Evolutionary conservation across 805 yeast species (phyloP).

Genomic region (Candida namnaoensis): DNA sequence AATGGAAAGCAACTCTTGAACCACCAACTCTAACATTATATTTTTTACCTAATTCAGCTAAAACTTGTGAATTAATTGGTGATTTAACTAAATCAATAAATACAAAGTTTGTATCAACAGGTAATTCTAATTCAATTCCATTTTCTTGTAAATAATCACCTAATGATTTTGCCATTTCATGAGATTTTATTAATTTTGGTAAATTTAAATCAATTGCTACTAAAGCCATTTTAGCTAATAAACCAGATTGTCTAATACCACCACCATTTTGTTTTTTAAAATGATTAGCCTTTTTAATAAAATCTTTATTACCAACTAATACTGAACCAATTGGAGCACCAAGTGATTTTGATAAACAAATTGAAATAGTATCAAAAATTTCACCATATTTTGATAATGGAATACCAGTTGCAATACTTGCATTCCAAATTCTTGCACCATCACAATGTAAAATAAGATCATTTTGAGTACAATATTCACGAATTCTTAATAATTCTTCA

Average conservation of each 20-base stretch:
- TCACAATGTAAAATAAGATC: slow-evolving; percentile 69
- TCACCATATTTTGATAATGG: slow-evolving; percentile 63
- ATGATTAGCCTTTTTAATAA: slow-evolving; percentile 68
- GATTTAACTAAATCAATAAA: slow-evolving; percentile 46
- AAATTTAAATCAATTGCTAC: slow-evolving; percentile 66
- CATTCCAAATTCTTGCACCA: slow-evolving; percentile 96
- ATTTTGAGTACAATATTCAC: slow-evolving; percentile 56
- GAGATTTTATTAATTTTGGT: slow-evolving; percentile 37
- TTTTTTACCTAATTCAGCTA: slow-evolving; percentile 45
- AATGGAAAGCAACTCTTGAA: slow-evolving; percentile 60
- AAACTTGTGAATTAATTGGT: slow-evolving; percentile 45
- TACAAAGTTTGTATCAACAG: slow-evolving; percentile 80
- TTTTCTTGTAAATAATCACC: slow-evolving; percentile 41
- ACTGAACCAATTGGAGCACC: slow-evolving; percentile 95
- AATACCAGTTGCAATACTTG: slow-evolving; percentile 49
- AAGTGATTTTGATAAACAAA: slow-evolving; percentile 81
- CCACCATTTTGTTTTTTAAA: slow-evolving; percentile 92
- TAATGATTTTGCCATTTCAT: slow-evolving; percentile 39
- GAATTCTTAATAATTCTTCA: slow-evolving; percentile 66
- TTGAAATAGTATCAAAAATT: slow-evolving; percentile 76
- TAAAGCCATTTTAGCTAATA: slow-evolving; percentile 71
- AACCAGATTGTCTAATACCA: slow-evolving; percentile 84
- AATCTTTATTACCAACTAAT: slow-evolving; percentile 54
- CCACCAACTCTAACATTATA: slow-evolving; percentile 56
- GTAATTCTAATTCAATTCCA: slow-evolving; percentile 53